A percentile compares a stretch with the other conserved stretches of the same genome.
These are phyloP conservation scores for Colletotrichum orbiculare DNA, from an alignment of 2,329 filamentous ascomycete genomes.

Conservation along the genomic window DNA sequence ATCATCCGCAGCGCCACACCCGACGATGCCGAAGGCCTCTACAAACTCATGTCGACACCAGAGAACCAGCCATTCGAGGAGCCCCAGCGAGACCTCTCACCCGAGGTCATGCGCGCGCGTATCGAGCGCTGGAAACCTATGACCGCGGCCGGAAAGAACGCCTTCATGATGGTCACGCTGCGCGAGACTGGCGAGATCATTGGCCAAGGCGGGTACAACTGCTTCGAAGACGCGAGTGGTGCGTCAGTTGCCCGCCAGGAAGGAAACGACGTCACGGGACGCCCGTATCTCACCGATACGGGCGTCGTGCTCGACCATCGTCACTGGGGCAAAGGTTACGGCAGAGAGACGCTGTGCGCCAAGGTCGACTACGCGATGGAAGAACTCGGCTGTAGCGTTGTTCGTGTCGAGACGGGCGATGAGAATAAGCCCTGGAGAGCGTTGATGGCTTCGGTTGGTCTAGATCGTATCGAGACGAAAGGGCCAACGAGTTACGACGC, in stretches of 20 bases:
- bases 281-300: constrained; percentile 34
- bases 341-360: constrained; percentile 38
- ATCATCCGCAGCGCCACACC: constrained; percentile 49
- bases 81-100: constrained; percentile 20
- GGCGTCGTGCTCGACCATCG: constrained; percentile 40
- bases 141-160: constrained; percentile 35
- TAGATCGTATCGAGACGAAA: constrained; percentile 24
- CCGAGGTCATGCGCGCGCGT: constrained; percentile 25
- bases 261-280: not conserved
- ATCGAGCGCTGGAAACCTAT: constrained; percentile 21
- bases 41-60: constrained; percentile 30
- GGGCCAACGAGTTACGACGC: constrained; percentile 25
- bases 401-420: constrained; percentile 39
- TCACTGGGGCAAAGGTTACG: constrained; percentile 38
- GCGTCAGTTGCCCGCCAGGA: not conserved
- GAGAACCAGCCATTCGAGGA: constrained; percentile 34
- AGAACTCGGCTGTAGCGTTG: constrained; percentile 34
- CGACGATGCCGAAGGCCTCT: constrained; percentile 32
- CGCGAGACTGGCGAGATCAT: constrained; percentile 35
- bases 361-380: constrained; percentile 39
- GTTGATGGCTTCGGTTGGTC: constrained; percentile 29
- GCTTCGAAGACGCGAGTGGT: constrained; percentile 20
- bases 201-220: constrained; percentile 39
- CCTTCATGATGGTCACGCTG: constrained; percentile 35
- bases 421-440: constrained; percentile 34